These are phyloP conservation scores for Salix koriyanagi DNA, from an alignment of 345 rosid genomes.

Conservation along the genomic window DNA sequence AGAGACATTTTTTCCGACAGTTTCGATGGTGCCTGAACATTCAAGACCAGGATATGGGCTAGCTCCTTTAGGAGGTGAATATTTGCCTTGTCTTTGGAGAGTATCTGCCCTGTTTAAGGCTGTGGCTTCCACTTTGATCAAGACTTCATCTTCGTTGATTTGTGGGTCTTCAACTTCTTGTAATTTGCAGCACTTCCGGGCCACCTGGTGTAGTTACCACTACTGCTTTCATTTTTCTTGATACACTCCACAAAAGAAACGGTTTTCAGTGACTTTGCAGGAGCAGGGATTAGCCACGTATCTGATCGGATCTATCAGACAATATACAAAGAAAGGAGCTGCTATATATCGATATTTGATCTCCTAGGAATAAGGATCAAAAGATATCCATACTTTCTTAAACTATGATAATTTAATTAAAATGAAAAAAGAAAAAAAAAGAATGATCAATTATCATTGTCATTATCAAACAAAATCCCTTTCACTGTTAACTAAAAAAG, in stretches of 20 bases:
- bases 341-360: too few relatives aligned
- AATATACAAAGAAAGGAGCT: too few relatives aligned
- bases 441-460: too few relatives aligned
- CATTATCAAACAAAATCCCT: too few relatives aligned
- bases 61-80: conserved; percentile 72
- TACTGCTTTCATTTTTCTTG: conserved; percentile 61
- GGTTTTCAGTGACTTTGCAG: background rate
- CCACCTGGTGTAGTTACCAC: conserved; percentile 64
- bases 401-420: too few relatives aligned
- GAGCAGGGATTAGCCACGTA: too few relatives aligned
- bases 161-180: conserved; percentile 68
- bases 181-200: conserved; percentile 71
- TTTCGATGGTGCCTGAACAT: conserved; percentile 72
- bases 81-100: conserved; percentile 60
- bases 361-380: too few relatives aligned
- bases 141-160: conserved; percentile 62
- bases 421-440: too few relatives aligned
- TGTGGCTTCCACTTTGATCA: conserved; percentile 65
- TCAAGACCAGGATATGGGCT: conserved; percentile 76
- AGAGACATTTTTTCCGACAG: conserved; percentile 57
- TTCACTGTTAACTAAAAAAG: too few relatives aligned
- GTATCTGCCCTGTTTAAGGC: conserved; percentile 82
- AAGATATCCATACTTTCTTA: too few relatives aligned
- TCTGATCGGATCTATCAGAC: too few relatives aligned
- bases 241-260: background rate